Evolutionary conservation across 2,329 filamentous ascomycete species (phyloP).

Genomic region (Colletotrichum kahawae): DNA sequence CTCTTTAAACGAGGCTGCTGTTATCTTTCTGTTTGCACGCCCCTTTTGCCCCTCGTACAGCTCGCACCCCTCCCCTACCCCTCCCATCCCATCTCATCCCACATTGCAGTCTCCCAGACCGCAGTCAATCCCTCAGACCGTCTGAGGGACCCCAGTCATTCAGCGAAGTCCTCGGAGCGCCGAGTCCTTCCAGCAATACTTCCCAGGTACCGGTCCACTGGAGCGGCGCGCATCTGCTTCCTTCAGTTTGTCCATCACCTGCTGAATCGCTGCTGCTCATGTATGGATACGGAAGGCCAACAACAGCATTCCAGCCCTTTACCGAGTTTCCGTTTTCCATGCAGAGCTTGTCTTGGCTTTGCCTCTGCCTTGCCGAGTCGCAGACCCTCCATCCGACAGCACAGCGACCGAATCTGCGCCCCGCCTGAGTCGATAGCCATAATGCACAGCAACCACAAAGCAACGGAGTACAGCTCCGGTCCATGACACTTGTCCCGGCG

Average conservation of each 20-base stretch:
- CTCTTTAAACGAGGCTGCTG: background rate
- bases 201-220: conserved; percentile 17
- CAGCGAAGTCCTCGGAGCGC: conserved; percentile 4
- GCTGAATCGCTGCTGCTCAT: background rate
- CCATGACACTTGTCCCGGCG: background rate
- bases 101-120: background rate
- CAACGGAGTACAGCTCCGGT: background rate
- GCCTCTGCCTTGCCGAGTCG: background rate
- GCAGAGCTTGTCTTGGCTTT: background rate
- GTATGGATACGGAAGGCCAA: background rate
- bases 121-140: background rate
- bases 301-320: background rate
- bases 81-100: conserved; percentile 19
- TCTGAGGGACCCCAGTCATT: background rate
- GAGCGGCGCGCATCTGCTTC: background rate
- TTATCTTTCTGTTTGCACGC: conserved; percentile 5
- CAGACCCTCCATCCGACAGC: background rate
- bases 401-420: background rate
- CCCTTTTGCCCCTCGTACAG: background rate
- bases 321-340: background rate
- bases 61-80: background rate
- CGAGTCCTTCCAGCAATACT: conserved; percentile 1
- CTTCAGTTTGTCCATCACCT: background rate
- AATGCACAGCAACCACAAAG: background rate
- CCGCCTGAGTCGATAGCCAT: background rate